These are phyloP conservation scores for Acanthamoeba sp. DNA, from an alignment of 208 protist genomes.

Conservation along the genomic window DNA sequence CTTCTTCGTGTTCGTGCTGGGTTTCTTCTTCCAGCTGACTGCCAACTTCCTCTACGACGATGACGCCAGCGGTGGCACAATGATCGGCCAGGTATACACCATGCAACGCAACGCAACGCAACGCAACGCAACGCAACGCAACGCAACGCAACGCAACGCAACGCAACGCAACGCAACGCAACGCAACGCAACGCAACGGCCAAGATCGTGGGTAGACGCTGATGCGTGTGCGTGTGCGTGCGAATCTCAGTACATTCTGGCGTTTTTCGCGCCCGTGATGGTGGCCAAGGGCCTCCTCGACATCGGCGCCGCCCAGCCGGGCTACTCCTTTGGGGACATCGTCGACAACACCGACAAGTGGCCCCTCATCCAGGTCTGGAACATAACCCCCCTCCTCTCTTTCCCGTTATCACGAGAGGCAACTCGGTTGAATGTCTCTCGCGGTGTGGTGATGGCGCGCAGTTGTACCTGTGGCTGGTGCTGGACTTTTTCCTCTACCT, in stretches of 20 bases:
- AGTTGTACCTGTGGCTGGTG: slow-evolving; percentile 58
- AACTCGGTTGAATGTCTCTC: no score
- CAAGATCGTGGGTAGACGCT: no score
- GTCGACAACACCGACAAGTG: slow-evolving; percentile 53
- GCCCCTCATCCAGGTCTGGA: slow-evolving; percentile 18
- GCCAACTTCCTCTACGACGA: slow-evolving; percentile 58
- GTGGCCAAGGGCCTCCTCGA: slow-evolving; percentile 70
- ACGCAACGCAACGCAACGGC: no score
- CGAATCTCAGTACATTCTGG: slow-evolving; percentile 36
- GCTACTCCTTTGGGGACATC: slow-evolving; percentile 57
- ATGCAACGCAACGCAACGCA: not conserved
- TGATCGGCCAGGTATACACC: slow-evolving; percentile 27
- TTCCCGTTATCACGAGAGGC: no score
- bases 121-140: no score
- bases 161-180: no score
- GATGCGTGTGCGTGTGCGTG: no score
- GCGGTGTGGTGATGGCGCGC: not conserved
- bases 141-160: no score
- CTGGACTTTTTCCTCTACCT: slow-evolving; percentile 71
- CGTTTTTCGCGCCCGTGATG: slow-evolving; percentile 73
- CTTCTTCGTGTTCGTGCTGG: slow-evolving; percentile 67
- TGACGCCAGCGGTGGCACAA: not conserved
- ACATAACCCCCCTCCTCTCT: not conserved
- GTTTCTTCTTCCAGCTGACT: slow-evolving; percentile 66
- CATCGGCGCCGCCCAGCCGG: not conserved